Evolutionary conservation across 1,139 yeast species (phyloP), one percentile per base, ranked within the genome.

Genomic region (Candida glucosophila): DNA sequence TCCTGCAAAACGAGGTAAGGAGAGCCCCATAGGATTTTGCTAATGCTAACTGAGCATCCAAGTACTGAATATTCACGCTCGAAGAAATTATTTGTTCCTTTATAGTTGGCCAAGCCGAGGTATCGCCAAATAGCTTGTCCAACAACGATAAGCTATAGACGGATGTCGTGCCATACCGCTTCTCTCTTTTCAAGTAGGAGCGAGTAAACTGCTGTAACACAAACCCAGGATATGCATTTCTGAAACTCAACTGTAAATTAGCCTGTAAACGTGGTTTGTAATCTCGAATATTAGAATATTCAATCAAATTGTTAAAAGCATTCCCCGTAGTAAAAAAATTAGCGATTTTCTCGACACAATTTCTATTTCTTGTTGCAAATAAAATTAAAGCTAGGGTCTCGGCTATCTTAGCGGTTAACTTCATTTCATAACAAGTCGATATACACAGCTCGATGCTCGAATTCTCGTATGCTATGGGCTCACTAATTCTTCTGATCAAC

Each of bases 11-110:
- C 0, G 92, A 73, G 0, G 92, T 77, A 16, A 81, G 36, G 10
- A 86, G 55, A 1, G 90, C 86, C 26, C 92, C 88, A 67, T 81
- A 76, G 0, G 94, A 71, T 42, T 77, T 77, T 3, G 83, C 77
- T 15, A 80, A 69, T 3, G 71, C 58, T 13, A 77, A 59, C 43
- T 85, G 95, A 1, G 90, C 69, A 27, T 74, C 67, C 12, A 77
- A 62, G 43, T 64, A 67, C 34, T 83, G 86, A 23, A 75, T 46
- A 38, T 78, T 77, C 22, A 76, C 52, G 34, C 86, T 77, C 1
- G 82, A 74, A 3, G 67, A 63, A 4, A 69, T 51, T 5, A 85
- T 66, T 28, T 70, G 72, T 6, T 61, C 59, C 34, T 77, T 60
- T 5, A 60, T 29, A 1, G 55, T 58, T 1, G 41, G 35, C 92